phyloP scores from a whole-genome alignment of 441 rosid genomes.

The Gossypium davidsonii region DNA sequence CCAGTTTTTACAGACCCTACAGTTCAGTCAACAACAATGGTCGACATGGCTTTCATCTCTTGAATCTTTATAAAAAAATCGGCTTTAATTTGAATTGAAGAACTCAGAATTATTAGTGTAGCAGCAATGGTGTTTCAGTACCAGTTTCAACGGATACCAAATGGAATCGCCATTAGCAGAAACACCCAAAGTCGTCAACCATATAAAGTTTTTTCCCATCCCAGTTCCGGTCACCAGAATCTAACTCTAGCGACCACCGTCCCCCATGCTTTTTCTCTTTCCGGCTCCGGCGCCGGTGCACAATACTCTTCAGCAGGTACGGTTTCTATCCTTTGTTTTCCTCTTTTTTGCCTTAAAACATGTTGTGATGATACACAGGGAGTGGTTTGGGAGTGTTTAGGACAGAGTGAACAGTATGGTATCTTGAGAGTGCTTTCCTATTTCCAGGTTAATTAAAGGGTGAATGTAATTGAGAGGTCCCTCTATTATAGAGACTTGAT shows the following conservation, averaged over 20 bases:
- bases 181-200: background rate
- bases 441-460: too few relatives aligned
- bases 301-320: slow-evolving; percentile 11
- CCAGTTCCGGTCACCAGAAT: background rate
- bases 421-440: too few relatives aligned
- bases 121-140: background rate
- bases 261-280: slow-evolving; percentile 10
- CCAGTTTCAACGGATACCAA: background rate
- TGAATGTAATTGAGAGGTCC: too few relatives aligned
- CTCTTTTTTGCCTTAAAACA: too few relatives aligned
- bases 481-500: too few relatives aligned
- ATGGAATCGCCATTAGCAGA: background rate
- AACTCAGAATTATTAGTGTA: background rate
- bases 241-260: background rate
- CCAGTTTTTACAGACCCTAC: too few relatives aligned
- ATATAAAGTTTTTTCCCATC: background rate
- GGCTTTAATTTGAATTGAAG: background rate
- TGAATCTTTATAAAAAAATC: background rate
- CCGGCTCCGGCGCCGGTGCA: slow-evolving; percentile 17
- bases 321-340: background rate
- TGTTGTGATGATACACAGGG: too few relatives aligned
- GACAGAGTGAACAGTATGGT: too few relatives aligned
- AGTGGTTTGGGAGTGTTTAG: too few relatives aligned
- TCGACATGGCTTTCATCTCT: background rate
- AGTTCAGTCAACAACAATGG: background rate